These are phyloP conservation scores for Fusarium zealandicum DNA, from an alignment of 2,329 filamentous ascomycete species.

Conservation along the genomic window DNA sequence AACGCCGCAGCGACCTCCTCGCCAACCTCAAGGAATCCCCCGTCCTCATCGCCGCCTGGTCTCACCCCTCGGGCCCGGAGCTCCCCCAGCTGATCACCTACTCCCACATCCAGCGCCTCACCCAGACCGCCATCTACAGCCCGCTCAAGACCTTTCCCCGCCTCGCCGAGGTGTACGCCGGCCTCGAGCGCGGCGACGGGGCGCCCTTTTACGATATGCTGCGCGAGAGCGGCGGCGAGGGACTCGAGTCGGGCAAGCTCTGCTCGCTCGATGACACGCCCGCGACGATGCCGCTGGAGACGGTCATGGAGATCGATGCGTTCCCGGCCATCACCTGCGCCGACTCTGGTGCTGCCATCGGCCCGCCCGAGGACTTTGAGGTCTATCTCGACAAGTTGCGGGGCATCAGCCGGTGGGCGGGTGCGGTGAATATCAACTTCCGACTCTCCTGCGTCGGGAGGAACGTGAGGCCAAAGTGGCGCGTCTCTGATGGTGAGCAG, in stretches of 20 bases:
- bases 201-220: slow-evolving; percentile 51
- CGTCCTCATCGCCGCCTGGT: slow-evolving; percentile 49
- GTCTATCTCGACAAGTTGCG: slow-evolving; percentile 45
- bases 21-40: slow-evolving; percentile 51
- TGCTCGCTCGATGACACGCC: slow-evolving; percentile 41
- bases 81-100: slow-evolving; percentile 60
- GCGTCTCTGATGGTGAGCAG: slow-evolving; percentile 45
- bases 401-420: slow-evolving; percentile 51
- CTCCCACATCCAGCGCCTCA: slow-evolving; percentile 54
- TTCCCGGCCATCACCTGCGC: slow-evolving; percentile 57
- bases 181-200: slow-evolving; percentile 54
- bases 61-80: slow-evolving; percentile 43
- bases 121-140: slow-evolving; percentile 53
- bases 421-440: slow-evolving; percentile 53
- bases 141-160: slow-evolving; percentile 52
- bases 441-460: slow-evolving; percentile 50
- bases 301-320: slow-evolving; percentile 46
- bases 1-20: slow-evolving; percentile 51
- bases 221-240: slow-evolving; percentile 6
- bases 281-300: slow-evolving; percentile 39
- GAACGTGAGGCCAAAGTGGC: slow-evolving; percentile 49
- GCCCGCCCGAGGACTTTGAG: slow-evolving; percentile 47
- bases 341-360: slow-evolving; percentile 46
- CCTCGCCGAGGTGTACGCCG: slow-evolving; percentile 54
- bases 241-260: slow-evolving; percentile 19